phyloP scores from a whole-genome alignment of 805 yeast species.

The Candida coquimbonensis region DNA sequence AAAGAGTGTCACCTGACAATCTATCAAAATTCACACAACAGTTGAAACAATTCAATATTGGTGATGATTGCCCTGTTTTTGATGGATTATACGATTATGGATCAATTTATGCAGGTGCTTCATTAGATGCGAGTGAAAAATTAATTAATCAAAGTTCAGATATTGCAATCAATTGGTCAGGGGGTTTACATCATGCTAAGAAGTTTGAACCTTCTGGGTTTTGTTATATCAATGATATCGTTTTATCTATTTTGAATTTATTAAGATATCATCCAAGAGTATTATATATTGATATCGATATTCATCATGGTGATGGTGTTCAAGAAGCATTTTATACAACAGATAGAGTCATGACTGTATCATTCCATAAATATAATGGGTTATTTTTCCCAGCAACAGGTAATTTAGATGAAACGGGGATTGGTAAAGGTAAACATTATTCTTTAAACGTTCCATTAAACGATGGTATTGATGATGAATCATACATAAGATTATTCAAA shows the following conservation, averaged over 20 bases:
- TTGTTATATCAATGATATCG: conserved; percentile 88
- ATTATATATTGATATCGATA: conserved; percentile 80
- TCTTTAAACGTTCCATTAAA: conserved; percentile 80
- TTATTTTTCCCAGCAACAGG: conserved; percentile 95
- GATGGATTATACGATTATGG: conserved; percentile 74
- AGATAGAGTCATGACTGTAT: conserved; percentile 84
- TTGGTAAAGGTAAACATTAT: conserved; percentile 77
- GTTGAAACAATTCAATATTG: conserved; percentile 88
- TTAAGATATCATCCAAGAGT: conserved; percentile 81
- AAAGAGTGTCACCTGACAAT: conserved; percentile 89
- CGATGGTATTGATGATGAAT: conserved; percentile 89
- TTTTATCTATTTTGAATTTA: conserved; percentile 71
- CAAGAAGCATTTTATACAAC: conserved; percentile 92
- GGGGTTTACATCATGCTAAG: conserved; percentile 91
- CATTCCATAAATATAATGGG: conserved; percentile 81
- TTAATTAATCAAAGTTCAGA: conserved; percentile 78
- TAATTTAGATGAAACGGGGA: conserved; percentile 75
- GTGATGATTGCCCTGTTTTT: conserved; percentile 87
- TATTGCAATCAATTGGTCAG: conserved; percentile 89
- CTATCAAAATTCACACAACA: conserved; percentile 82
- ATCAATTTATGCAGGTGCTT: conserved; percentile 80
- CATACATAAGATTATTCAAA: conserved; percentile 35
- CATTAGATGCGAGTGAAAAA: conserved; percentile 84
- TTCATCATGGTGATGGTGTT: conserved; percentile 94
- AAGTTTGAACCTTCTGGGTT: conserved; percentile 87